Percentiles rank a stretch among this genome's conserved stretches.
phyloP scores from a whole-genome alignment of 441 rosid species.

The Melastoma candidum region DNA sequence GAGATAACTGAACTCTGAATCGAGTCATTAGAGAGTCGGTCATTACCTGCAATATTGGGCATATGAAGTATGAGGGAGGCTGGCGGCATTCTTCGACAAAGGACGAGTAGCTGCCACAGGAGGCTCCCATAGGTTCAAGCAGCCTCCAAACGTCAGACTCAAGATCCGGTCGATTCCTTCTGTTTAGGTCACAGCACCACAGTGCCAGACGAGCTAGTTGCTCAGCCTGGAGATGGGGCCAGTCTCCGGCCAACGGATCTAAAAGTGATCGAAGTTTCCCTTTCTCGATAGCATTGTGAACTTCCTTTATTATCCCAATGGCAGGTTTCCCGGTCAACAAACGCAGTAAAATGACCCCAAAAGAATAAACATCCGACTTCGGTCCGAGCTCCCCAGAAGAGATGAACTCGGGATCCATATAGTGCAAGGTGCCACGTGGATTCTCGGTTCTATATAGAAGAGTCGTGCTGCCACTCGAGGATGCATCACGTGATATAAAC shows the following conservation, averaged over 20 bases:
- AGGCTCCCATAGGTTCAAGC: conserved; percentile 3
- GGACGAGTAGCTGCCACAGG: neutral
- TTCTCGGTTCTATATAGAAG: neutral
- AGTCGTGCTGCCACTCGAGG: neutral
- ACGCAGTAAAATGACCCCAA: conserved; percentile 8
- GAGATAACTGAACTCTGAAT: too few species aligned
- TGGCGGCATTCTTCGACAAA: conserved; percentile 1
- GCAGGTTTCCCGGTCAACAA: conserved; percentile 2
- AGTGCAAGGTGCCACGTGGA: neutral
- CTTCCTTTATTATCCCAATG: neutral
- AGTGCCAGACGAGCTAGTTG: conserved; percentile 10
- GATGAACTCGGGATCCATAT: conserved; percentile 7
- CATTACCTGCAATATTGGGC: conserved; percentile 8
- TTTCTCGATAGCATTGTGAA: neutral
- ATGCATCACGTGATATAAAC: too few species aligned
- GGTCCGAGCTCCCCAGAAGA: neutral
- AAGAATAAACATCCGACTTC: conserved; percentile 11
- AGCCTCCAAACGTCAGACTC: conserved; percentile 10
- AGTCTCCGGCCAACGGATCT: conserved; percentile 13
- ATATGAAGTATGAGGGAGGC: conserved; percentile 4
- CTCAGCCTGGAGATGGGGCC: conserved; percentile 7
- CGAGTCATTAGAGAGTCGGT: too few species aligned
- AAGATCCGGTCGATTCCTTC: conserved; percentile 4
- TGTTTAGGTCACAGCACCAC: conserved; percentile 9
- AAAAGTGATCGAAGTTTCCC: conserved; percentile 2